A percentile compares a stretch with the other conserved stretches of the same genome.
Evolutionary conservation across 2,329 filamentous ascomycete species (phyloP).

Genomic region (Fusarium miscanthi): DNA sequence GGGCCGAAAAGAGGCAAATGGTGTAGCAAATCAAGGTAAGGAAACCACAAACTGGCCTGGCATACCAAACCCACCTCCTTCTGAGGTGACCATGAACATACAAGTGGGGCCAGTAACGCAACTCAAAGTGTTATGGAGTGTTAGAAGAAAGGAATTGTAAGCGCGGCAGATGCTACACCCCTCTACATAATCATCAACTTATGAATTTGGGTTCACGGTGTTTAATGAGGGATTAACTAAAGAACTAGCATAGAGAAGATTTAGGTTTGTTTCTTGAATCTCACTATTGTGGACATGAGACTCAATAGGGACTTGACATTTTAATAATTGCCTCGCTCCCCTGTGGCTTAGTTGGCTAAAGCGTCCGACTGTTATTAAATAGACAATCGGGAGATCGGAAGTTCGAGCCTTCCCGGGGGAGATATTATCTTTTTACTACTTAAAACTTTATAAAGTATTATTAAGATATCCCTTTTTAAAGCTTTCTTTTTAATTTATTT

Average conservation of each 20-base stretch:
- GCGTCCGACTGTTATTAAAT: conserved; percentile 41
- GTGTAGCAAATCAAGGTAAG: background rate
- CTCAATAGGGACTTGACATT: rapidly evolving
- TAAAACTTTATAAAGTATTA: too few relatives aligned
- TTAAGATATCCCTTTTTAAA: rapidly evolving
- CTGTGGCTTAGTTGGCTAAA: conserved; percentile 13
- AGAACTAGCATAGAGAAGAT: background rate
- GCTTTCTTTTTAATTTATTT: background rate
- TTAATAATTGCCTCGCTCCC: background rate
- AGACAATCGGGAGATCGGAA: conserved; percentile 47
- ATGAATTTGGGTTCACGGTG: background rate
- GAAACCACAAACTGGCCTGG: background rate
- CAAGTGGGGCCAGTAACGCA: too few relatives aligned
- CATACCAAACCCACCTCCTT: background rate
- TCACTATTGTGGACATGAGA: rapidly evolving
- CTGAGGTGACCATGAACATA: background rate
- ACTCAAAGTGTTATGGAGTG: background rate
- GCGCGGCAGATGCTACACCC: background rate
- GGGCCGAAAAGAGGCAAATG: too few relatives aligned
- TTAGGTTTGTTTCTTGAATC: background rate
- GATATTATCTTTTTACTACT: conserved; percentile 3
- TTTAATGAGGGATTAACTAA: background rate
- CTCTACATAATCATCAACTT: background rate
- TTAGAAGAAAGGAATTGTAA: background rate
- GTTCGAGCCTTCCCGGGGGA: conserved; percentile 48